These are phyloP conservation scores for Graphilbum fragrans DNA, from an alignment of 2,329 filamentous ascomycete species.

Conservation along the genomic window DNA sequence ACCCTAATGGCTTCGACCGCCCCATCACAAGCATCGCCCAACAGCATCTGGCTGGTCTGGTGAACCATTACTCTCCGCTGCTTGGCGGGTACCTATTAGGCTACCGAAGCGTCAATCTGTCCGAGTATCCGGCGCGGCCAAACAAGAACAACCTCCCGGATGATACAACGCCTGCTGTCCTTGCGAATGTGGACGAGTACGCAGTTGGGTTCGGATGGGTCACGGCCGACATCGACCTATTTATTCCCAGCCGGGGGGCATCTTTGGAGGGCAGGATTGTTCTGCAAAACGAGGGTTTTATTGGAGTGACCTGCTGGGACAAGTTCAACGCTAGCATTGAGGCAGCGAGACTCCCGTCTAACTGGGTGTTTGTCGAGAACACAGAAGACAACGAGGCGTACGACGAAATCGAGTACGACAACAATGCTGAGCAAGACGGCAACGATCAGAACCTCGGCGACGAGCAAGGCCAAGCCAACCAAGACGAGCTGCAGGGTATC, in stretches of 20 bases:
- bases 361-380: slow-evolving; percentile 66
- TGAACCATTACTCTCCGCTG: slow-evolving; percentile 64
- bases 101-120: slow-evolving; percentile 57
- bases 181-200: slow-evolving; percentile 62
- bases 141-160: slow-evolving; percentile 29
- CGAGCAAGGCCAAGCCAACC: too few relatives aligned
- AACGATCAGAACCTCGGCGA: slow-evolving; percentile 12
- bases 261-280: slow-evolving; percentile 73
- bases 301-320: slow-evolving; percentile 82
- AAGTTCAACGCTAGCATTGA: slow-evolving; percentile 87
- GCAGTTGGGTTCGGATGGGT: slow-evolving; percentile 80
- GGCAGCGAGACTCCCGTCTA: slow-evolving; percentile 56
- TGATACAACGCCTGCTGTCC: slow-evolving; percentile 30
- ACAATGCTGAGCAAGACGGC: slow-evolving; percentile 12
- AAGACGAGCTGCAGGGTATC: too few relatives aligned
- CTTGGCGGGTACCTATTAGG: slow-evolving; percentile 63
- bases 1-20: slow-evolving; percentile 55
- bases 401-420: slow-evolving; percentile 5
- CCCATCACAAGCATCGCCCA: slow-evolving; percentile 60
- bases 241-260: slow-evolving; percentile 61
- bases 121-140: slow-evolving; percentile 40
- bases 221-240: slow-evolving; percentile 75
- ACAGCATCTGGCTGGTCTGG: slow-evolving; percentile 62
- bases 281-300: slow-evolving; percentile 76
- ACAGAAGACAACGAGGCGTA: slow-evolving; percentile 14